Evolutionary conservation across 306 rosid species (phyloP).

Genomic region (Luffa aegyptiaca): DNA sequence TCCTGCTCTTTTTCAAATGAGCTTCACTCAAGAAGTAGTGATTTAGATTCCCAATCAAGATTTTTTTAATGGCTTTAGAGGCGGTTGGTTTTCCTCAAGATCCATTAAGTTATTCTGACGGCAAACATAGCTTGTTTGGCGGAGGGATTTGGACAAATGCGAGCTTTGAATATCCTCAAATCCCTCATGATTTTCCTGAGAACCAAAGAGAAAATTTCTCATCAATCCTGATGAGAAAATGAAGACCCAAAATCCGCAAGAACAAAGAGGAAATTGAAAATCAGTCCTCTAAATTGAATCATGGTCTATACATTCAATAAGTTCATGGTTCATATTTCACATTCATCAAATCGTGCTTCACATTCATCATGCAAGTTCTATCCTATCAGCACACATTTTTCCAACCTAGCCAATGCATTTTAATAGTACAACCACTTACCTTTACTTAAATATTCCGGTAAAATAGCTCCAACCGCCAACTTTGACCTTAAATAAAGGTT

Average conservation of each 20-base stretch:
- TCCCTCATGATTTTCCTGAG: slow-evolving; percentile 25
- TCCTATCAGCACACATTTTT: no score
- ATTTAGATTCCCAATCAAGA: slow-evolving; percentile 1
- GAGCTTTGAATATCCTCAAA: slow-evolving; percentile 14
- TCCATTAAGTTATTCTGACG: slow-evolving; percentile 26
- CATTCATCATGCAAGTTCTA: no score
- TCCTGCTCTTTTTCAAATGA: not conserved
- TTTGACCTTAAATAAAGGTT: no score
- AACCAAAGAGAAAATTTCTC: slow-evolving; percentile 39
- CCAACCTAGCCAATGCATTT: no score
- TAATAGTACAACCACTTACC: no score
- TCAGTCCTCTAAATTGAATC: slow-evolving; percentile 15
- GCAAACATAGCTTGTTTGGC: slow-evolving; percentile 40
- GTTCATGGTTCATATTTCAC: no score
- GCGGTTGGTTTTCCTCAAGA: slow-evolving; percentile 67
- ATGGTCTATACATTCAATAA: no score
- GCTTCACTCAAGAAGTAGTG: not conserved
- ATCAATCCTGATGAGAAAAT: slow-evolving; percentile 38
- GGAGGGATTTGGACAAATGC: slow-evolving; percentile 25
- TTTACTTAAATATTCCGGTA: no score
- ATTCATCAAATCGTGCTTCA: no score
- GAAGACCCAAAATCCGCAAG: slow-evolving; percentile 53
- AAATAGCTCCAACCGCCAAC: no score
- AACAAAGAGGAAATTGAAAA: slow-evolving; percentile 88
- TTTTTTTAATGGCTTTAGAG: slow-evolving; percentile 58